Evolutionary conservation across 441 rosid genomes (phyloP).

Genomic region (Syzygium syzygioides): DNA sequence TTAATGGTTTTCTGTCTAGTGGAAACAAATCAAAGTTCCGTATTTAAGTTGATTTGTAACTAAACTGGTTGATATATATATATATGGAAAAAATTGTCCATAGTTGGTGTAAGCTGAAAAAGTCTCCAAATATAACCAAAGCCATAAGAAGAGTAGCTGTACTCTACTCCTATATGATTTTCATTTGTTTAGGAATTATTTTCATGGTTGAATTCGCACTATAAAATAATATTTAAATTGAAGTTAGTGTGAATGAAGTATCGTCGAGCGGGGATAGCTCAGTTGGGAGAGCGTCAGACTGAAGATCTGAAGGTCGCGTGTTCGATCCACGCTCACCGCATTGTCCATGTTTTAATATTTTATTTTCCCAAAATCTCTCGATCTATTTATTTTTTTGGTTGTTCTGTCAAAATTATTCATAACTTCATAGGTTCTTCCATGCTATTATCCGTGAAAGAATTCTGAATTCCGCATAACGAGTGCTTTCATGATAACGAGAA

Average conservation of each 20-base stretch:
- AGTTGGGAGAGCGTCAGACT: conserved; percentile 14
- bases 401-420: not conserved
- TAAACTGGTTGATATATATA: not conserved
- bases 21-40: not conserved
- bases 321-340: conserved; percentile 12
- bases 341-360: not conserved
- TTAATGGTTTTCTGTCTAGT: not conserved
- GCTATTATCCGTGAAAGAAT: not conserved
- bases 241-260: rapidly evolving
- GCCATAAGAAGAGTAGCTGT: not conserved
- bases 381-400: not conserved
- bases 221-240: no score
- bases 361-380: not conserved
- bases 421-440: not conserved
- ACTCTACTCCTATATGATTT: not conserved
- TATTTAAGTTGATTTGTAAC: not conserved
- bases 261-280: not conserved
- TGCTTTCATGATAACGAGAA: not conserved
- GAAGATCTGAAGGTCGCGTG: conserved; percentile 12
- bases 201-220: rapidly evolving
- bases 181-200: not conserved
- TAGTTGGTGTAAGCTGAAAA: not conserved
- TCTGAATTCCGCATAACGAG: not conserved
- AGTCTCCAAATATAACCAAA: not conserved
- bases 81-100: no score